These are phyloP conservation scores for Chenopodium formosanum DNA, from an alignment of 148 eudicot species.

Conservation along the genomic window DNA sequence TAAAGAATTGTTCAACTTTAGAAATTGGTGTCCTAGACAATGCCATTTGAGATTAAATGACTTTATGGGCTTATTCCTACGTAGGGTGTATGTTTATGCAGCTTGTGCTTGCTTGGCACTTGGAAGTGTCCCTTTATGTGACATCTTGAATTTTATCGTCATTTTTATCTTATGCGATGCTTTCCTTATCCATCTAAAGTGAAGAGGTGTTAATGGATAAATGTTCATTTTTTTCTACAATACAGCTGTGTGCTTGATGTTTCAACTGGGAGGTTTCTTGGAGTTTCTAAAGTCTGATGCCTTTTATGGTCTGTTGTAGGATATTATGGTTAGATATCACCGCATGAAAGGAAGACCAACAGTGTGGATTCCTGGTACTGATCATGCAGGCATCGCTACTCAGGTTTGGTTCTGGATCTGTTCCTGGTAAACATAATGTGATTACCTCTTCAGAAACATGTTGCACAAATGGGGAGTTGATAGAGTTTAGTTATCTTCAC, in stretches of 20 bases:
- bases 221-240: too few species aligned
- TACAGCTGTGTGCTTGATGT: background rate
- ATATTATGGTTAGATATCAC: constrained; percentile 90
- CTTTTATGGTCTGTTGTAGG: constrained; percentile 41
- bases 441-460: background rate
- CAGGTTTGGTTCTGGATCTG: constrained; percentile 59
- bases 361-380: constrained; percentile 99
- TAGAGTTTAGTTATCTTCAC: background rate
- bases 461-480: background rate
- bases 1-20: background rate
- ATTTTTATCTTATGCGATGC: too few species aligned
- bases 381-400: constrained; percentile 99
- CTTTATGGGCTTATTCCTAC: background rate
- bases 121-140: background rate
- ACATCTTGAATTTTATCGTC: background rate
- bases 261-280: background rate
- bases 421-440: background rate
- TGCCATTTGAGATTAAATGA: background rate
- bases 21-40: background rate
- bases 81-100: background rate
- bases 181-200: too few species aligned
- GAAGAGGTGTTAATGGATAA: background rate
- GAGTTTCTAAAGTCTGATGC: background rate
- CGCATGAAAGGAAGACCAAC: constrained; percentile 98
- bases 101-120: background rate